Evolutionary conservation across 345 rosid species (phyloP).

Genomic region (Aquilaria yunnanensis): DNA sequence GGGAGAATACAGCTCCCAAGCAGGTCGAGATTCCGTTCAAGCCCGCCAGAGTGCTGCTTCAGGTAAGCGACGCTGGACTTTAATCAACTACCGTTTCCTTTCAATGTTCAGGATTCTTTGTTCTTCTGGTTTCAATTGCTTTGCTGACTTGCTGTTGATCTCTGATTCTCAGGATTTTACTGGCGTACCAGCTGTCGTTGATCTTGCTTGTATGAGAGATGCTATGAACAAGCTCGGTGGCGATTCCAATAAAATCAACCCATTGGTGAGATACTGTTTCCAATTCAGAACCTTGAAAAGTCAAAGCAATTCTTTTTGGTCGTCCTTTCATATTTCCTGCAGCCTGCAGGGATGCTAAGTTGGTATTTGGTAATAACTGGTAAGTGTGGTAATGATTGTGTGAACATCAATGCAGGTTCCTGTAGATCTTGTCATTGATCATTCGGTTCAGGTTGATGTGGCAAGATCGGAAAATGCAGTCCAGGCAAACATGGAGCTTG

Average conservation of each 20-base stretch:
- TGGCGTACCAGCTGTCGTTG: slow-evolving; percentile 88
- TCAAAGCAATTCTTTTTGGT: not conserved
- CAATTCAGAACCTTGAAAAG: not conserved
- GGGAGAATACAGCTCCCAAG: slow-evolving; percentile 67
- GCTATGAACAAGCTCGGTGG: slow-evolving; percentile 72
- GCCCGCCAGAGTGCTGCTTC: slow-evolving; percentile 80
- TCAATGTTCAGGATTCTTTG: not conserved
- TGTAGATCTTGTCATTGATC: slow-evolving; percentile 97
- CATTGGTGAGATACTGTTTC: slow-evolving; percentile 36
- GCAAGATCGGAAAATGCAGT: slow-evolving; percentile 90
- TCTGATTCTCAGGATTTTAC: slow-evolving; percentile 49
- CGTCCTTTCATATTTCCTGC: not conserved
- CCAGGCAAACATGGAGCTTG: slow-evolving; percentile 92
- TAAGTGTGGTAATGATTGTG: not conserved
- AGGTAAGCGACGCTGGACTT: slow-evolving; percentile 27
- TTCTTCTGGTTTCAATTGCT: slow-evolving; percentile 3
- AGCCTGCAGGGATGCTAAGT: not conserved
- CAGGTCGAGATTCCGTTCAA: slow-evolving; percentile 78
- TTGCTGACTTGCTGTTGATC: not conserved
- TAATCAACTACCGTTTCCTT: not conserved
- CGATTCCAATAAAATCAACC: slow-evolving; percentile 64
- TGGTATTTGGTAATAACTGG: slow-evolving; percentile 1
- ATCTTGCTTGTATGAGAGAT: slow-evolving; percentile 83
- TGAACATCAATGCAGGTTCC: slow-evolving; percentile 49
- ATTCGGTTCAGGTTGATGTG: slow-evolving; percentile 93